A percentile compares a stretch with the other conserved stretches of the same genome.
Evolutionary conservation across 208 protist genomes (phyloP).

Genomic region (Leishmania tropica): DNA sequence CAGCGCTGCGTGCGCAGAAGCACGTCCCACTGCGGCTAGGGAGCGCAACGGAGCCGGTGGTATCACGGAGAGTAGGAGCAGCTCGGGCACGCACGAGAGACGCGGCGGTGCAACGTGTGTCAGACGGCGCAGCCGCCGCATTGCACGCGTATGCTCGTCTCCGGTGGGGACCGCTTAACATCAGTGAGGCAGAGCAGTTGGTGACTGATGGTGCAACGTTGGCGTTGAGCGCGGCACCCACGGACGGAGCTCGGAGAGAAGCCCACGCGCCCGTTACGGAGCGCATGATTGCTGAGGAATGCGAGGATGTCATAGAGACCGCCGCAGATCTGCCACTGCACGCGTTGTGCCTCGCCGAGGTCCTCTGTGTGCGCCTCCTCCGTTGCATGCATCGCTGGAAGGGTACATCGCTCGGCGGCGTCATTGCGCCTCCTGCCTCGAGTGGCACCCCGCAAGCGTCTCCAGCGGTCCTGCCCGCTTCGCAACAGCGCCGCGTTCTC

Average conservation of each 20-base stretch:
- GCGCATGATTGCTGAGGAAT: not conserved
- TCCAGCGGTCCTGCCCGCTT: not conserved
- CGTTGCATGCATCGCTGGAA: conserved; percentile 1
- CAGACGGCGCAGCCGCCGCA: not conserved
- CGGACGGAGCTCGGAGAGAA: not conserved
- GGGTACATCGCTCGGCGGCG: not conserved
- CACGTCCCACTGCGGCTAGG: not conserved
- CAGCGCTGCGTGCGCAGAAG: not conserved
- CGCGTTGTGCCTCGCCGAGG: conserved; percentile 19
- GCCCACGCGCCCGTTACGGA: not conserved
- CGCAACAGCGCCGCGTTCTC: conserved; percentile 8
- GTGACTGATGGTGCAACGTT: not conserved
- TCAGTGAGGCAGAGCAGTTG: not conserved
- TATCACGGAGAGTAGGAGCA: not conserved
- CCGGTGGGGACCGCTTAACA: conserved; percentile 9
- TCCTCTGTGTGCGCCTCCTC: conserved; percentile 12
- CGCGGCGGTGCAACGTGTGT: not conserved
- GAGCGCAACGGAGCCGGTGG: not conserved
- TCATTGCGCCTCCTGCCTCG: not conserved
- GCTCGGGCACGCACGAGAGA: not conserved
- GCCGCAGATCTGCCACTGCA: conserved; percentile 13
- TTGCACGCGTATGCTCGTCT: conserved; percentile 14
- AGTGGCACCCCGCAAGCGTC: not conserved
- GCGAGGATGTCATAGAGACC: conserved; percentile 9
- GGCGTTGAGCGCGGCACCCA: not conserved